Conservation (phyloP, 306 rosid genomes). For the Vachellia collinsii region DNA sequence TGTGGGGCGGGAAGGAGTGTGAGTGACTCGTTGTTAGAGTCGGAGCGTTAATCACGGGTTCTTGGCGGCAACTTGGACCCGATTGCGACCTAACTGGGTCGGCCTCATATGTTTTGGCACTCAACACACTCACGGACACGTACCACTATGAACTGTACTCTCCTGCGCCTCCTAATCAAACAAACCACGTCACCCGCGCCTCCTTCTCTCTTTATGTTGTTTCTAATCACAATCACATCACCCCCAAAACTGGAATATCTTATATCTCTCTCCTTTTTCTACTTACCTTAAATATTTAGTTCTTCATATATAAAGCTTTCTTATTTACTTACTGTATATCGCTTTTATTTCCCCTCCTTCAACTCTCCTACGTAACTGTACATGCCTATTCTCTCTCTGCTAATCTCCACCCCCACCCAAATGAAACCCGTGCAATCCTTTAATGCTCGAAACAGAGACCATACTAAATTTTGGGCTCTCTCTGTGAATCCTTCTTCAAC, state of each 20-base stretch:
- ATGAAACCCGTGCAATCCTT: neutral
- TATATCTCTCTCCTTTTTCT: neutral
- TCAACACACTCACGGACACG: constrained; percentile 11
- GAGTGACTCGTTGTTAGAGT: neutral
- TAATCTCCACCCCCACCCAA: neutral
- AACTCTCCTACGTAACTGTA: too few species aligned
- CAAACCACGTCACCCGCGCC: neutral
- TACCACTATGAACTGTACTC: constrained; percentile 17
- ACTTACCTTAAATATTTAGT: neutral
- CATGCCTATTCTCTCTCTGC: too few species aligned
- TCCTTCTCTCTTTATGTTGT: neutral
- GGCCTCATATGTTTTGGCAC: neutral
- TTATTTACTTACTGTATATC: too few species aligned
- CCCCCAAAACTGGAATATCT: neutral
- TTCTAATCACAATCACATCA: neutral
- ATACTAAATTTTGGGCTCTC: neutral
- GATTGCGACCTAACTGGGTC: neutral
- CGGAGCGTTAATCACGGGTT: constrained; percentile 30
- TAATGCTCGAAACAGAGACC: neutral
- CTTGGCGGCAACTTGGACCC: neutral
- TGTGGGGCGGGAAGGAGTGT: neutral
- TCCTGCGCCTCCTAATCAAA: neutral
- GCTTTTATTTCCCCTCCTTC: too few species aligned
- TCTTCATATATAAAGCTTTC: too few species aligned
- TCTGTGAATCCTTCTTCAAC: neutral